Evolutionary conservation across 345 rosid species (phyloP).

Genomic region (Sonneratia alba): DNA sequence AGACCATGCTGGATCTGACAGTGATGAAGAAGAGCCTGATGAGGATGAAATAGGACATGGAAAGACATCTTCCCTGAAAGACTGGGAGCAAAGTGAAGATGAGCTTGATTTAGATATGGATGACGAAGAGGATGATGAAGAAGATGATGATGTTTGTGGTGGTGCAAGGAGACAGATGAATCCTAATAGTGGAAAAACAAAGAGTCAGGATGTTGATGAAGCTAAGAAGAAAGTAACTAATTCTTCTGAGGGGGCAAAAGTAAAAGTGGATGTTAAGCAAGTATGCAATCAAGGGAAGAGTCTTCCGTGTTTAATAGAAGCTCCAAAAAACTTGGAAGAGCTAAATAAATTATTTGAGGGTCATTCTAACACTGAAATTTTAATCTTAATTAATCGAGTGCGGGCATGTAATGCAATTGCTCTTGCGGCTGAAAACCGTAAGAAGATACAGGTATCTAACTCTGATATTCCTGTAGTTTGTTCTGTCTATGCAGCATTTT

Average conservation of each 20-base stretch:
- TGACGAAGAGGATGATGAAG: constrained; percentile 30
- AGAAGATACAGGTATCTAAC: constrained; percentile 72
- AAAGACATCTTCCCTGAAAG: constrained; percentile 34
- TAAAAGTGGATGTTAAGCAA: constrained; percentile 13
- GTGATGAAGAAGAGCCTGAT: constrained; percentile 35
- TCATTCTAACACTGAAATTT: constrained; percentile 42
- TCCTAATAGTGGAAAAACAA: constrained; percentile 18
- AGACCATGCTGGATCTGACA: constrained; percentile 35
- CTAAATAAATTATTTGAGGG: constrained; percentile 42
- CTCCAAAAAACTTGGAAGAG: constrained; percentile 69
- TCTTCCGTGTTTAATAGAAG: constrained; percentile 65
- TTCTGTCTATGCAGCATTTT: not conserved
- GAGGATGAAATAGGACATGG: constrained; percentile 28
- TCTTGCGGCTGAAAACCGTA: constrained; percentile 83
- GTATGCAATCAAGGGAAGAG: constrained; percentile 15
- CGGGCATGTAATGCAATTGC: constrained; percentile 55
- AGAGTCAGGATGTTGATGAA: constrained; percentile 22
- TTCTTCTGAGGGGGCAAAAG: constrained; percentile 17
- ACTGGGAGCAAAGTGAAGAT: constrained; percentile 93
- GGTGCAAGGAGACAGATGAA: constrained; percentile 20
- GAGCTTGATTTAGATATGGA: constrained; percentile 61
- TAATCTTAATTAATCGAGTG: constrained; percentile 52
- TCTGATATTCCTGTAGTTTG: constrained; percentile 4
- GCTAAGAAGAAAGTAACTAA: constrained; percentile 10
- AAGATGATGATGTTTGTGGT: not conserved